phyloP scores from a whole-genome alignment of 2,329 filamentous ascomycete species.

The Aureobasidium musti region DNA sequence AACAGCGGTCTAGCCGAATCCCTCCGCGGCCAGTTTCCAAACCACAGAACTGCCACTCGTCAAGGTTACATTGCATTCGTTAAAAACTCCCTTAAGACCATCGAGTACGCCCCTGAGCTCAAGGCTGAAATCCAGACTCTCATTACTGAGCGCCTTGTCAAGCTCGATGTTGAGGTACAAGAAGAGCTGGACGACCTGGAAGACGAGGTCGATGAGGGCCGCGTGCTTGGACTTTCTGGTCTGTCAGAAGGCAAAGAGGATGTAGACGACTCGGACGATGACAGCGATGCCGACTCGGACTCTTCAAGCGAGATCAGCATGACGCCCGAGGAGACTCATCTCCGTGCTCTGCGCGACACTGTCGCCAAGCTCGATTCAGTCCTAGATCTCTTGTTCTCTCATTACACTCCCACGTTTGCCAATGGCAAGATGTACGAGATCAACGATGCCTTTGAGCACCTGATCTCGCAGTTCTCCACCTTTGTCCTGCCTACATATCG shows the following conservation, averaged over 20 bases:
- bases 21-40: conserved; percentile 41
- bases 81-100: conserved; percentile 75
- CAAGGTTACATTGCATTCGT: conserved; percentile 86
- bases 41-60: conserved; percentile 66
- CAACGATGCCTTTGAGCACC: conserved; percentile 71
- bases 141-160: conserved; percentile 83
- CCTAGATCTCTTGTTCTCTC: conserved; percentile 81
- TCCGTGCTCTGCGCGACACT: conserved; percentile 74
- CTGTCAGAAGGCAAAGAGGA: conserved; percentile 37
- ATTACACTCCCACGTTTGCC: conserved; percentile 73
- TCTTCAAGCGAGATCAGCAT: conserved; percentile 62
- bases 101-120: conserved; percentile 74
- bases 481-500: conserved; percentile 89
- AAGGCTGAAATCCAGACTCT: conserved; percentile 78
- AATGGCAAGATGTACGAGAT: conserved; percentile 68
- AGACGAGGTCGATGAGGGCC: conserved; percentile 76
- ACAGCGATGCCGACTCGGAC: conserved; percentile 70
- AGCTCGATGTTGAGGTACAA: conserved; percentile 94
- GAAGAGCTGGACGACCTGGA: conserved; percentile 90
- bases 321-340: conserved; percentile 59
- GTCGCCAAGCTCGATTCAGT: conserved; percentile 90
- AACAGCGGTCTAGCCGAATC: conserved; percentile 65
- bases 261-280: conserved; percentile 56
- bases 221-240: conserved; percentile 57
- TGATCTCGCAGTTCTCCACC: conserved; percentile 82